phyloP scores from a whole-genome alignment of 1,284 basidiomycete species.

The Malassezia sp. region DNA sequence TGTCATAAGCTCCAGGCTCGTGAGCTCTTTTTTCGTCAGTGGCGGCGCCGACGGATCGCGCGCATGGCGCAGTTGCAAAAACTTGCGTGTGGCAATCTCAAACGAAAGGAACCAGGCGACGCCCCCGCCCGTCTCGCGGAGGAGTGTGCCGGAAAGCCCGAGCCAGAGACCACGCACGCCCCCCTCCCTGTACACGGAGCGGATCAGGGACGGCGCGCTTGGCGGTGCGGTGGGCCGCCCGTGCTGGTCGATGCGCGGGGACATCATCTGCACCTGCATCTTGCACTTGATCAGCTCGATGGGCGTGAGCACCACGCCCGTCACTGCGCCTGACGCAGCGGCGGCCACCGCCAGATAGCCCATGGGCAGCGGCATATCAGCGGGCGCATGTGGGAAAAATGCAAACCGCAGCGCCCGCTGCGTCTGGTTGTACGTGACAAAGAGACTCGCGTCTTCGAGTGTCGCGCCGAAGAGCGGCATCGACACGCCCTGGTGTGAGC shows the following conservation, averaged over 20 bases:
- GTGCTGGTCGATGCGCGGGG: slow-evolving; percentile 33
- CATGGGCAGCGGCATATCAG: slow-evolving; percentile 47
- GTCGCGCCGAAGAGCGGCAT: slow-evolving; percentile 82
- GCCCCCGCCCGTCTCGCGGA: slow-evolving; percentile 75
- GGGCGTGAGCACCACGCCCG: slow-evolving; percentile 76
- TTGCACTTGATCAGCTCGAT: slow-evolving; percentile 86
- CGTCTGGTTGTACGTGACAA: slow-evolving; percentile 72
- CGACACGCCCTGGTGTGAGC: slow-evolving; percentile 59
- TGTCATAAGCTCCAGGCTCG: slow-evolving; percentile 68
- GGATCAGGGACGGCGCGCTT: slow-evolving; percentile 56
- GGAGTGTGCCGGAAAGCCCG: slow-evolving; percentile 65
- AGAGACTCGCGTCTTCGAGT: slow-evolving; percentile 75
- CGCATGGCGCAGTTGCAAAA: slow-evolving; percentile 11
- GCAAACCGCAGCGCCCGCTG: slow-evolving; percentile 56
- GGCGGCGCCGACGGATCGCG: slow-evolving; percentile 22
- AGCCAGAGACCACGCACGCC: slow-evolving; percentile 72
- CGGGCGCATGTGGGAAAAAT: slow-evolving; percentile 24
- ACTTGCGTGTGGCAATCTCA: slow-evolving; percentile 50
- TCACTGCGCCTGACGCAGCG: slow-evolving; percentile 66
- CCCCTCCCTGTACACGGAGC: slow-evolving; percentile 56
- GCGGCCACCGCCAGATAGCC: slow-evolving; percentile 63
- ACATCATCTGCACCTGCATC: slow-evolving; percentile 85
- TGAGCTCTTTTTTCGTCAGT: slow-evolving; percentile 50
- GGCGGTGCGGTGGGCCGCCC: not conserved
- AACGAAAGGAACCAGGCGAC: slow-evolving; percentile 80